Evolutionary conservation across 2,329 filamentous ascomycete genomes (phyloP).

Genomic region (Pseudonectria foliicola): DNA sequence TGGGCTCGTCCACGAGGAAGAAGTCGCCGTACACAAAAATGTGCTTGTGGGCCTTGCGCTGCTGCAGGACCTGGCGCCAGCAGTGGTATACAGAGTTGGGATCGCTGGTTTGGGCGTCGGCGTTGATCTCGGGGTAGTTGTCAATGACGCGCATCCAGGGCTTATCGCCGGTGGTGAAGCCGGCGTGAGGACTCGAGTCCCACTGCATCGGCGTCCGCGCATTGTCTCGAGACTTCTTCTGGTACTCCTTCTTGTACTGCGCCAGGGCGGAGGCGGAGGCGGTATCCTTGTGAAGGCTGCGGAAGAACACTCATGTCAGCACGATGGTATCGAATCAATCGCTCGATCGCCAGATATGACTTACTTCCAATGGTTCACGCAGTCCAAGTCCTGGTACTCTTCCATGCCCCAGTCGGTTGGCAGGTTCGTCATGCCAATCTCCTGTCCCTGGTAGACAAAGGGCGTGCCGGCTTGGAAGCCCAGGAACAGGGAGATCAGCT

Average conservation of each 20-base stretch:
- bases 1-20: constrained; percentile 28
- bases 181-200: constrained; percentile 51
- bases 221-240: constrained; percentile 59
- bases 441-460: constrained; percentile 65
- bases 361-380: constrained; percentile 43
- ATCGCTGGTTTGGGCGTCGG: constrained; percentile 43
- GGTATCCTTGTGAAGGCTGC: constrained; percentile 30
- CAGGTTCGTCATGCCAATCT: constrained; percentile 60
- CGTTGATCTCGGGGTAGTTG: constrained; percentile 56
- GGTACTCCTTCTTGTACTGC: constrained; percentile 37
- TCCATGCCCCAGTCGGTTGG: constrained; percentile 53
- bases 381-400: constrained; percentile 63
- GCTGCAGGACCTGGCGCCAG: constrained; percentile 51
- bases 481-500: constrained; percentile 53
- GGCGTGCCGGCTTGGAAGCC: constrained; percentile 54
- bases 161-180: constrained; percentile 51
- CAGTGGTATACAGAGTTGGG: constrained; percentile 49
- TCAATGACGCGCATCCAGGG: constrained; percentile 69
- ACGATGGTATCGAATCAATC: not conserved
- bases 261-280: constrained; percentile 32
- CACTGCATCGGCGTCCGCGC: constrained; percentile 67
- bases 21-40: constrained; percentile 60
- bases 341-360: constrained; percentile 8
- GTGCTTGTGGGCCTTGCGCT: constrained; percentile 54
- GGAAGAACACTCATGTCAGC: constrained; percentile 1